A percentile compares a stretch with the other conserved stretches of the same genome.
These are phyloP conservation scores for Yarrowia deformans DNA, from an alignment of 805 yeast genomes.

Conservation along the genomic window DNA sequence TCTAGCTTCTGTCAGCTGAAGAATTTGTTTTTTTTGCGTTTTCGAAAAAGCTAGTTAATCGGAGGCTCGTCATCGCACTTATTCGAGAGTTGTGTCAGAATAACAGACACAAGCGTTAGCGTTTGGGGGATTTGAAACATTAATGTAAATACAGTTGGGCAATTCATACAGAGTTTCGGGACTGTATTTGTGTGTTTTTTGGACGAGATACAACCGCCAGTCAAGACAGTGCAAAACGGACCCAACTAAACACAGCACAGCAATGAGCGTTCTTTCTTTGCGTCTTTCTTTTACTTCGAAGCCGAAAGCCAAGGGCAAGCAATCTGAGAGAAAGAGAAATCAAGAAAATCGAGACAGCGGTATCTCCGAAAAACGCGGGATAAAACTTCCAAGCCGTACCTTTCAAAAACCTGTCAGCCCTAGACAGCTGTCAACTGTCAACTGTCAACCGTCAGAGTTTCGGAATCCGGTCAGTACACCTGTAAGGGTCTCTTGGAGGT, in stretches of 20 bases:
- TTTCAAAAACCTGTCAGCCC: no score
- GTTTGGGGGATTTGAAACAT: neutral
- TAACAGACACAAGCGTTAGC: no score
- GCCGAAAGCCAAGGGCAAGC: neutral
- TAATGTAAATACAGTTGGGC: slow-evolving; percentile 3
- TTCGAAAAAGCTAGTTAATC: no score
- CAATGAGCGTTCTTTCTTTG: no score
- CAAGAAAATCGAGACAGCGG: no score
- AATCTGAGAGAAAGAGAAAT: no score
- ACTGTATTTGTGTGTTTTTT: neutral
- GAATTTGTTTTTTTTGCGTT: no score
- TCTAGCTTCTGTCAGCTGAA: no score
- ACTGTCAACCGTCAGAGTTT: no score
- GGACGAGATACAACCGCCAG: slow-evolving; percentile 4
- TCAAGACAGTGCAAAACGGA: neutral
- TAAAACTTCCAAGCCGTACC: neutral
- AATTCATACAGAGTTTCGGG: slow-evolving; percentile 33
- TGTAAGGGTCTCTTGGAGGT: slow-evolving; percentile 14
- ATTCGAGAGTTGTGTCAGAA: neutral
- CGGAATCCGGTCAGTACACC: neutral
- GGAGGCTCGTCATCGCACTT: slow-evolving; percentile 12
- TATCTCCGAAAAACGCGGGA: slow-evolving; percentile 11
- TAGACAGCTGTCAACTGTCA: neutral
- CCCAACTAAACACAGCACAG: no score
- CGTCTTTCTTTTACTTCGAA: neutral